Evolutionary conservation across 257 asterid species (phyloP).

Genomic region (Catharanthus roseus): DNA sequence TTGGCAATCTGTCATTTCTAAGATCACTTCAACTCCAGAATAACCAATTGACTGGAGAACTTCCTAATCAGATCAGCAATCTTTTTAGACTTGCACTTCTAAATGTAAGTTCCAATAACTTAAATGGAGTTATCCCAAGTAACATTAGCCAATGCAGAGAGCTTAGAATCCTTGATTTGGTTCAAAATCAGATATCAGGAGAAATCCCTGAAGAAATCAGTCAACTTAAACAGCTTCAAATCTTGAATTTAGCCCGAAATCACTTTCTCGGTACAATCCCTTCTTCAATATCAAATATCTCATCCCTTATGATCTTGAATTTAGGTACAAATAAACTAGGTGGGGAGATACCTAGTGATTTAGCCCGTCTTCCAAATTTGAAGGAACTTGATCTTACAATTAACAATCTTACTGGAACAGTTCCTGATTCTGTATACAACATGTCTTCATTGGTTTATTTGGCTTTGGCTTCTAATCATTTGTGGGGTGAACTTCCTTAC

Average conservation of each 20-base stretch:
- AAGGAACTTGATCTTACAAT: conserved; percentile 45
- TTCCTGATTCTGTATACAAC: conserved; percentile 46
- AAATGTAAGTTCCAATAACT: conserved; percentile 32
- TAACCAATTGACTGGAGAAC: conserved; percentile 37
- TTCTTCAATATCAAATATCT: conserved; percentile 34
- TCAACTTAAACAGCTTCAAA: conserved; percentile 29
- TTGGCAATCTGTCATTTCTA: conserved; percentile 52
- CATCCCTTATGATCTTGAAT: conserved; percentile 23
- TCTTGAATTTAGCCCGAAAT: conserved; percentile 39
- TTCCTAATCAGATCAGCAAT: conserved; percentile 39
- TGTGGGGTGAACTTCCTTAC: conserved; percentile 43
- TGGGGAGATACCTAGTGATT: conserved; percentile 34
- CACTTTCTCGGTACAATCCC: conserved; percentile 46
- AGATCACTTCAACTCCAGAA: conserved; percentile 44
- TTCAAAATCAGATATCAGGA: conserved; percentile 45
- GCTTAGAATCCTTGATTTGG: conserved; percentile 33
- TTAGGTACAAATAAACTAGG: conserved; percentile 30
- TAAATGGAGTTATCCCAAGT: conserved; percentile 36
- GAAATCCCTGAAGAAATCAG: conserved; percentile 32
- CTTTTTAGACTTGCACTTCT: conserved; percentile 37
- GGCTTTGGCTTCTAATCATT: conserved; percentile 36
- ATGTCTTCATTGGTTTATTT: conserved; percentile 36
- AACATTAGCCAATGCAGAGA: conserved; percentile 32
- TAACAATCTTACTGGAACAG: conserved; percentile 40
- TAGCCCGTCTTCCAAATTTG: conserved; percentile 31